phyloP scores from a whole-genome alignment of 768 basidiomycete genomes.

The Lactifluus rugatus region DNA sequence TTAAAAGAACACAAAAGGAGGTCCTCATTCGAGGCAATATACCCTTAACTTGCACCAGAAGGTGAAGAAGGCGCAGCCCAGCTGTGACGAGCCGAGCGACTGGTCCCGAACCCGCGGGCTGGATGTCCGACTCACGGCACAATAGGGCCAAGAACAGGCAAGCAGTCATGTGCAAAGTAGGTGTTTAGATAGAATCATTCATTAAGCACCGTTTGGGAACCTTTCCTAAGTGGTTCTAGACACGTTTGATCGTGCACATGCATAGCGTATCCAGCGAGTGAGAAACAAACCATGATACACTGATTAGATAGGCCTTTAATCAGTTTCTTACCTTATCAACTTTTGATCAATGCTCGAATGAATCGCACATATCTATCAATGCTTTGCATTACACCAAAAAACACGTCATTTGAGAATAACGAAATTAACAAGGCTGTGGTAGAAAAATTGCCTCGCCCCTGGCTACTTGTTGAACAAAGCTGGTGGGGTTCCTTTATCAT shows the following conservation, averaged over 20 bases:
- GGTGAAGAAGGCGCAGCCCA: no score
- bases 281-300: no score
- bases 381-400: background rate
- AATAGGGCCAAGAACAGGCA: background rate
- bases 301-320: background rate
- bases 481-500: background rate
- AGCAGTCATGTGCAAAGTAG: background rate
- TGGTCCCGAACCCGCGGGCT: background rate
- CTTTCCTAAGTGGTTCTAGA: background rate
- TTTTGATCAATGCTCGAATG: background rate
- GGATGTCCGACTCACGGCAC: background rate
- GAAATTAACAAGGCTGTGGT: background rate
- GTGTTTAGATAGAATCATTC: background rate
- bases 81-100: background rate
- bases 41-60: no score
- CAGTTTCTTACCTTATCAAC: background rate
- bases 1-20: no score
- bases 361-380: no score
- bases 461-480: background rate
- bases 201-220: background rate
- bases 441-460: background rate
- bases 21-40: no score
- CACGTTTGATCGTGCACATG: background rate
- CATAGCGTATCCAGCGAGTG: background rate
- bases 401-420: background rate